Evolutionary conservation across 2,329 filamentous ascomycete genomes (phyloP).

Genomic region (Huntiella decipiens): DNA sequence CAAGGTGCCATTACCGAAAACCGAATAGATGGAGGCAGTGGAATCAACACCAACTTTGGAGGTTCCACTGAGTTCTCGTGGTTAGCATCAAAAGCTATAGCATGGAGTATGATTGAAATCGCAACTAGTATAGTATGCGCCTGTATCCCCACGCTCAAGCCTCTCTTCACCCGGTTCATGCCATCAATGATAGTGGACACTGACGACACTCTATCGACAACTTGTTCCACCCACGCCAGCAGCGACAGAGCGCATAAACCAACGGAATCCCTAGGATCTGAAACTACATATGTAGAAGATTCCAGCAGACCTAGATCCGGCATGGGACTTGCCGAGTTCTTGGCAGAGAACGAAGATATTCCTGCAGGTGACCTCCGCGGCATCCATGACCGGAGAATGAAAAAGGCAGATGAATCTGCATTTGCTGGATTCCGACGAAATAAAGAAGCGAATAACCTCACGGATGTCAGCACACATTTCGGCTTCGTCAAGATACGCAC

Average conservation of each 20-base stretch:
- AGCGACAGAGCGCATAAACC: background rate
- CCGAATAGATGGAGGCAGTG: constrained; percentile 20
- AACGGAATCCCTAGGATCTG: background rate
- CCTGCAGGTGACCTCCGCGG: background rate
- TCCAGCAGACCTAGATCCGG: background rate
- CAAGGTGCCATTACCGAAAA: constrained; percentile 45
- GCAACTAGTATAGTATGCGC: constrained; percentile 79
- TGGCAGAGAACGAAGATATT: constrained; percentile 5
- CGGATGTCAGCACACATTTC: constrained; percentile 25
- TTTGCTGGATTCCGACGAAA: too few relatives aligned
- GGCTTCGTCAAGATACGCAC: constrained; percentile 55
- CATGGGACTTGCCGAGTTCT: constrained; percentile 7
- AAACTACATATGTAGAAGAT: background rate
- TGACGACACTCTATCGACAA: background rate
- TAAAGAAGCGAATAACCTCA: too few relatives aligned
- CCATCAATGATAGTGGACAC: constrained; percentile 36
- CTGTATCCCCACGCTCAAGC: constrained; percentile 83
- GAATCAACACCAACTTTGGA: constrained; percentile 29
- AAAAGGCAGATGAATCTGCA: constrained; percentile 9
- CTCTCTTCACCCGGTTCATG: constrained; percentile 50
- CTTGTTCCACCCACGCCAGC: background rate
- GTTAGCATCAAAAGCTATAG: constrained; percentile 69
- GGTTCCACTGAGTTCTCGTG: constrained; percentile 37
- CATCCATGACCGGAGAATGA: constrained; percentile 13
- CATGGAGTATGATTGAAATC: constrained; percentile 89